Evolutionary conservation across 2,329 filamentous ascomycete species (phyloP).

Genomic region (Exophiala sideris): DNA sequence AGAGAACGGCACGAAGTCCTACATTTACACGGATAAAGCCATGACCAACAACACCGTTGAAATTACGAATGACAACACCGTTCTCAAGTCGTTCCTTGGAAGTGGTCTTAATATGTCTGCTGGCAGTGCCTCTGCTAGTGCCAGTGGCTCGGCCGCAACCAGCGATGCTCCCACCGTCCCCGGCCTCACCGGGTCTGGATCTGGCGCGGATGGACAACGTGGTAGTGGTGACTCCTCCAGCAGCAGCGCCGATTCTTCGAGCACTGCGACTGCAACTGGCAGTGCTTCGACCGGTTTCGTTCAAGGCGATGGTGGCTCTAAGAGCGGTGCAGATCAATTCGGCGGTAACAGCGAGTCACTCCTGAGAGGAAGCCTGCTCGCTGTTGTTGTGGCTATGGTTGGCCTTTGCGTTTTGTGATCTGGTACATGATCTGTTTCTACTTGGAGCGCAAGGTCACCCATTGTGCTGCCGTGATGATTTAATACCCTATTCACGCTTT

Average conservation of each 20-base stretch:
- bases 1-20: constrained; percentile 60
- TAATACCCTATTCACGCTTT: too few species aligned
- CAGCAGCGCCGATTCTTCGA: constrained; percentile 7
- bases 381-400: constrained; percentile 45
- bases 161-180: constrained; percentile 43
- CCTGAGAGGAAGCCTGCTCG: constrained; percentile 45
- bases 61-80: constrained; percentile 69
- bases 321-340: constrained; percentile 19
- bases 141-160: constrained; percentile 34
- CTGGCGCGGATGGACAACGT: constrained; percentile 32
- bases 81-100: constrained; percentile 75
- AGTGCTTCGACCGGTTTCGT: constrained; percentile 28
- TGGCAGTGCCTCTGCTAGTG: constrained; percentile 32
- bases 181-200: constrained; percentile 53
- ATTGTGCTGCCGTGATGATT: not conserved
- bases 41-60: constrained; percentile 74
- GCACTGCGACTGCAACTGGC: constrained; percentile 16
- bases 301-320: constrained; percentile 22
- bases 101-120: constrained; percentile 71
- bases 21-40: constrained; percentile 65
- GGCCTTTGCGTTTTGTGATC: constrained; percentile 43
- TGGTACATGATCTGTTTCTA: not conserved
- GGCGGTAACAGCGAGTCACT: constrained; percentile 35
- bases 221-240: constrained; percentile 32
- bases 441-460: not conserved